Base-by-base conservation (phyloP, 805 yeast genomes). In the Ogataea methylovora region DNA sequence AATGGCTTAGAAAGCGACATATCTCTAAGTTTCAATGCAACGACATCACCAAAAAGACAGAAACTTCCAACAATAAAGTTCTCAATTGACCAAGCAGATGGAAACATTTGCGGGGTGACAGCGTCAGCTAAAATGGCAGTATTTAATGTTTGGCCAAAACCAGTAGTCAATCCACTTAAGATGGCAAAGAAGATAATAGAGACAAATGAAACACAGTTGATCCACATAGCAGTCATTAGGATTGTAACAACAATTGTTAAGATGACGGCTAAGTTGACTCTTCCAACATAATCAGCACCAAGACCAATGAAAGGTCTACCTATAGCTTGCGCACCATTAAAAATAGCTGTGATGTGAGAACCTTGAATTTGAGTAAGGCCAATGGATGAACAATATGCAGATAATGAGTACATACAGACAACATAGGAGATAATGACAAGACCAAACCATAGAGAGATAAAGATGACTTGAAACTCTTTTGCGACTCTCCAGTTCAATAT, bases 301-400 rank as follows among this genome's bases (percentile, higher is more conserved):
- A 61, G 39, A 1, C 79, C 79, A 49, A 71, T 67, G n/a, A 46
- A 7, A 3, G 73, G 69, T 44, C 79, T 60, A 2, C 78, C 78
- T 15, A 70, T 33, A 6, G 63, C 56, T 46, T 73, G 79, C 2
- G 65, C 61, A 12, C 65, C 61, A 42, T 69, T 71, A 39, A 70
- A 48, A 7, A 67, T 56, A 1, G 73, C 73, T 3, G 72, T 65
- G 23, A 67, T 50, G 16, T 60, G 55, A 11, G 76, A 60, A 11
- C 72, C 75, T 35, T 71, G 65, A 16, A 55, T 51, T 9, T 60
- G 38, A 0, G 66, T 37, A 35, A 65, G 46, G 0, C 86, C 87
- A 19, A 67, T 47, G 14, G 67, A 57, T 8, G 60, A 57, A 8
- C 72, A 67, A 46, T 67, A 73, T 17, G 74, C 63, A 2, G 76